Percentiles rank a stretch among this genome's conserved stretches.
Evolutionary conservation across 1,284 basidiomycete species (phyloP).

Genomic region (Chalciporus piperatoides): DNA sequence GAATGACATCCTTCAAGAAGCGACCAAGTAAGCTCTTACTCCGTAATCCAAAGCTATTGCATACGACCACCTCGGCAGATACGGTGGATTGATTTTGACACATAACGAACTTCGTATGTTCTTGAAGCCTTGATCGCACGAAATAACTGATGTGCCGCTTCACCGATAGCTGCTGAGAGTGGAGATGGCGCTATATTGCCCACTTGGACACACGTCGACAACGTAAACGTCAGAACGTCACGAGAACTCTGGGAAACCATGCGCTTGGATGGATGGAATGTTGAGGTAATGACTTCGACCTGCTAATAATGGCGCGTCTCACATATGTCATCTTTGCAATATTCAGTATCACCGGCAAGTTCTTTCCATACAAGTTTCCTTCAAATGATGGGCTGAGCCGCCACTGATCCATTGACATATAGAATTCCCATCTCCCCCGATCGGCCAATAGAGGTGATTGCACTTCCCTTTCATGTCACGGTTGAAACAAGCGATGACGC

Average conservation of each 20-base stretch:
- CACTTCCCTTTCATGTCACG: neutral
- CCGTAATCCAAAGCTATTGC: neutral
- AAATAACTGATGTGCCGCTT: slow-evolving; percentile 6
- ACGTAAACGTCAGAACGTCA: slow-evolving; percentile 80
- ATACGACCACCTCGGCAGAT: slow-evolving; percentile 42
- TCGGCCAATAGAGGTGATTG: slow-evolving; percentile 72
- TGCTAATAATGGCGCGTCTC: neutral
- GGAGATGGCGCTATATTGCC: slow-evolving; percentile 83
- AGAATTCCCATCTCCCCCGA: slow-evolving; percentile 94
- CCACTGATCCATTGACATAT: slow-evolving; percentile 3
- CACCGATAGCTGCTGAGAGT: slow-evolving; percentile 51
- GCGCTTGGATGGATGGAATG: slow-evolving; percentile 82
- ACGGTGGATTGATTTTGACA: slow-evolving; percentile 88
- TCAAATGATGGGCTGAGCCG: slow-evolving; percentile 7
- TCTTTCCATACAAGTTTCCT: neutral
- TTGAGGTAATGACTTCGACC: slow-evolving; percentile 54
- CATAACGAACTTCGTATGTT: slow-evolving; percentile 81
- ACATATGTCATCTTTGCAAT: slow-evolving; percentile 5
- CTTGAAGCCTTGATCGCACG: neutral
- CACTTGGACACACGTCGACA: slow-evolving; percentile 94
- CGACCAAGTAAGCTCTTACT: slow-evolving; percentile 52
- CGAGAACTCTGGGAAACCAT: slow-evolving; percentile 84
- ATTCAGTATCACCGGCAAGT: slow-evolving; percentile 60
- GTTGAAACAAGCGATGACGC: slow-evolving; percentile 8
- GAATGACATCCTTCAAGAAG: slow-evolving; percentile 91